These are phyloP conservation scores for Pseudohyphozyma bogoriensis DNA, from an alignment of 768 basidiomycete species.

Conservation along the genomic window DNA sequence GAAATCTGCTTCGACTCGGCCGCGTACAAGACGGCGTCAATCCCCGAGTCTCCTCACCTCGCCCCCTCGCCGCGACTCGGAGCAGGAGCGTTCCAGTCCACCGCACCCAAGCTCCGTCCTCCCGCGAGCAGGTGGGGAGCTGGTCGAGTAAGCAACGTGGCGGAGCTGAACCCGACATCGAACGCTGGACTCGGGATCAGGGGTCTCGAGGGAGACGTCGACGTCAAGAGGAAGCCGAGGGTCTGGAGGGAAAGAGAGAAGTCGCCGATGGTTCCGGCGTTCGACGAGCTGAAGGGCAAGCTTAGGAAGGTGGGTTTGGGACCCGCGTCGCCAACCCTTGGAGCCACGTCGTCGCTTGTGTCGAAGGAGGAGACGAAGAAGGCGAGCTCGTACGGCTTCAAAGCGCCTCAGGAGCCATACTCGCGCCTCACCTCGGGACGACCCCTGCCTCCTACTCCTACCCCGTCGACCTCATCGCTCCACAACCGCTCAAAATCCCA, in stretches of 20 bases:
- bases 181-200: background rate
- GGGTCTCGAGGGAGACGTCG: background rate
- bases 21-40: conserved; percentile 3
- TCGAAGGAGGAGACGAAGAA: too few species aligned
- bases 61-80: background rate
- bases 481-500: too few species aligned
- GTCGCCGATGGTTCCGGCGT: conserved; percentile 9
- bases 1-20: conserved; percentile 23
- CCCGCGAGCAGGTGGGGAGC: conserved; percentile 24
- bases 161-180: too few species aligned
- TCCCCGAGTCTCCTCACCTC: conserved; percentile 13
- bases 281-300: conserved; percentile 22
- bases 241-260: conserved; percentile 13
- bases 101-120: conserved; percentile 1
- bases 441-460: too few species aligned
- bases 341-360: too few species aligned
- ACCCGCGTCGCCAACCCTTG: background rate
- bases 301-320: conserved; percentile 3
- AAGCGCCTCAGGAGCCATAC: too few species aligned
- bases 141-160: background rate
- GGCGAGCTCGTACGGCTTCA: too few species aligned
- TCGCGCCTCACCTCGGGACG: too few species aligned
- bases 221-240: background rate
- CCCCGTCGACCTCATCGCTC: too few species aligned
- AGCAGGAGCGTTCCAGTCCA: background rate